A percentile compares a stretch with the other conserved stretches of the same genome.
Evolutionary conservation across 2,329 filamentous ascomycete genomes (phyloP).

Genomic region (Cordyceps tenuipes): DNA sequence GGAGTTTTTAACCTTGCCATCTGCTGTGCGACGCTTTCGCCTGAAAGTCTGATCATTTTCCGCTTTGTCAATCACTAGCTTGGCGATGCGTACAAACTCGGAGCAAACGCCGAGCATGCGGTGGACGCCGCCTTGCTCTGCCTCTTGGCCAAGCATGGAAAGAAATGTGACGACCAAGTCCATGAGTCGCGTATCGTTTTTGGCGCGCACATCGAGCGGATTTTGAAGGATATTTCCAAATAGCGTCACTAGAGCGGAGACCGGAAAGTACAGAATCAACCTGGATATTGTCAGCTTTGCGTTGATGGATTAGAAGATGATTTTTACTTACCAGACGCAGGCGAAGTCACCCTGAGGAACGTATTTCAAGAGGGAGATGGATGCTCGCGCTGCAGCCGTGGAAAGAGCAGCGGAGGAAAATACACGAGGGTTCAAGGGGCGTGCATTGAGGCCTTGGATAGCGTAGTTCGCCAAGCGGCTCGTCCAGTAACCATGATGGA

Average conservation of each 20-base stretch:
- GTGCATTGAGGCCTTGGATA: conserved; percentile 84
- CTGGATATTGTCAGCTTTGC: conserved; percentile 31
- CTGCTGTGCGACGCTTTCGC: conserved; percentile 67
- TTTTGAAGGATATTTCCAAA: conserved; percentile 97
- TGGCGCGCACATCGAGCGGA: conserved; percentile 77
- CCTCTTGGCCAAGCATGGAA: conserved; percentile 79
- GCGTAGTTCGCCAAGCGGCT: conserved; percentile 90
- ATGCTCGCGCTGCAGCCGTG: conserved; percentile 84
- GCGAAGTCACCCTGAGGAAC: conserved; percentile 91
- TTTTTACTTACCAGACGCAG: conserved; percentile 72
- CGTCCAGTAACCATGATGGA: conserved; percentile 97
- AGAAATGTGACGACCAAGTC: conserved; percentile 87
- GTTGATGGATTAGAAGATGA: not conserved
- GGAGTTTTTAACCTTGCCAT: conserved; percentile 7
- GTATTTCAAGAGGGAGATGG: conserved; percentile 90
- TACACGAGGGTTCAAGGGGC: conserved; percentile 84
- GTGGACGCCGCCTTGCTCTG: conserved; percentile 81
- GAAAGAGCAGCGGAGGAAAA: conserved; percentile 91
- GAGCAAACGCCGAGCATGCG: conserved; percentile 89
- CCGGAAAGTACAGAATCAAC: conserved; percentile 94
- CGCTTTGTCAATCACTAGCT: conserved; percentile 80
- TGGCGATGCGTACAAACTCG: conserved; percentile 94
- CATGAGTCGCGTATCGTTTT: conserved; percentile 86
- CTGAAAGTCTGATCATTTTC: conserved; percentile 75
- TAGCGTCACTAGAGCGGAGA: conserved; percentile 86